Conservation (phyloP, 208 protist genomes). For the Leishmania arabica region DNA sequence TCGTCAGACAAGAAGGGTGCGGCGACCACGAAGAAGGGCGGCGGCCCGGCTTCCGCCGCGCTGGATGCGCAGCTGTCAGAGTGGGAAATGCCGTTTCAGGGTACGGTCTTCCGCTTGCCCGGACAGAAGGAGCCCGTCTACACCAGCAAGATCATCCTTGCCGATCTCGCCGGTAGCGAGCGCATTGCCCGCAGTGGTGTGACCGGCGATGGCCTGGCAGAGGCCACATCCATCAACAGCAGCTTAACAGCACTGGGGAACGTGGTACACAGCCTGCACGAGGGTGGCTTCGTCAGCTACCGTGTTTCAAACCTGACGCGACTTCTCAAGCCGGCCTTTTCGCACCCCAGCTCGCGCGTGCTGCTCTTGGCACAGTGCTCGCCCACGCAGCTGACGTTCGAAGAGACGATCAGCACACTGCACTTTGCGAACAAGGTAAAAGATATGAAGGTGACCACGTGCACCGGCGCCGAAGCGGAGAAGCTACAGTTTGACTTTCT, state of each 20-base stretch:
- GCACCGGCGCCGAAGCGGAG: constrained; percentile 42
- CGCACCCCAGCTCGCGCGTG: constrained; percentile 71
- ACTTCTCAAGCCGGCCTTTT: constrained; percentile 88
- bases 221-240: constrained; percentile 92
- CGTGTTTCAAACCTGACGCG: constrained; percentile 90
- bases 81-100: constrained; percentile 82
- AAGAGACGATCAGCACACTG: constrained; percentile 89
- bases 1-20: constrained; percentile 10
- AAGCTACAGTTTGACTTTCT: constrained; percentile 72
- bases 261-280: constrained; percentile 89
- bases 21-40: constrained; percentile 23
- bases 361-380: constrained; percentile 88
- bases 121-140: constrained; percentile 85
- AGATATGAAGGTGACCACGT: constrained; percentile 71
- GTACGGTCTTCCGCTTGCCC: constrained; percentile 51
- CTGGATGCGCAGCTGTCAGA: constrained; percentile 24
- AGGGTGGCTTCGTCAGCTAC: constrained; percentile 86
- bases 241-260: constrained; percentile 93
- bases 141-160: constrained; percentile 86
- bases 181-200: constrained; percentile 67
- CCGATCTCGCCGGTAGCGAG: constrained; percentile 95
- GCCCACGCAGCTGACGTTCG: constrained; percentile 75
- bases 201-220: constrained; percentile 68
- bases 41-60: not conserved
- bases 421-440: constrained; percentile 93